Evolutionary conservation across 129 eudicot species (phyloP).

Genomic region (Kitagawia praeruptora): DNA sequence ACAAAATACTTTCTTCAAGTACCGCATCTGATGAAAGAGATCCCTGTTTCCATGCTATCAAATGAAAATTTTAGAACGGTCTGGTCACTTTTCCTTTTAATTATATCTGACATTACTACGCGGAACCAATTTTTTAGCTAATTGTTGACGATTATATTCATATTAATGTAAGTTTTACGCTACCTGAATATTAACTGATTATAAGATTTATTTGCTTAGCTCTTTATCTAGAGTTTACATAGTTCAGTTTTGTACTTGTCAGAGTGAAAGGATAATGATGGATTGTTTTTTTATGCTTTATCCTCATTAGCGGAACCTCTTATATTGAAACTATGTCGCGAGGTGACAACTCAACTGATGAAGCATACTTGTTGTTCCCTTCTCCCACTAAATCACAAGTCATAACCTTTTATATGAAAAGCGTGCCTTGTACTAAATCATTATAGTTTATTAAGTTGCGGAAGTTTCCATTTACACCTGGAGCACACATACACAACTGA

Average conservation of each 20-base stretch:
- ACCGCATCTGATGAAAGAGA: constrained; percentile 42
- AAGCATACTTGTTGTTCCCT: background rate
- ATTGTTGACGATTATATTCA: background rate
- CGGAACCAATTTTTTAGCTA: background rate
- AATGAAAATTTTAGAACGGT: constrained; percentile 80
- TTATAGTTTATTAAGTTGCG: background rate
- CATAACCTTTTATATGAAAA: background rate
- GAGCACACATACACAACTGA: background rate
- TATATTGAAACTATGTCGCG: background rate
- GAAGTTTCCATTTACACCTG: background rate
- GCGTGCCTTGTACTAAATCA: background rate
- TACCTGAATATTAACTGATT: background rate
- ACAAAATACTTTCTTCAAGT: constrained; percentile 43
- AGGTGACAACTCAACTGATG: background rate
- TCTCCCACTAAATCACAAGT: background rate
- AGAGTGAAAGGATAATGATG: too few relatives aligned
- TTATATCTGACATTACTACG: constrained; percentile 3
- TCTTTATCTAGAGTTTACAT: background rate
- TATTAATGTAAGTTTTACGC: background rate
- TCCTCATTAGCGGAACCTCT: background rate
- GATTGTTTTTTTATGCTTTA: background rate
- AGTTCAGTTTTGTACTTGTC: background rate
- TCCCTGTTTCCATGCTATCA: constrained; percentile 51
- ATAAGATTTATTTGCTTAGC: background rate
- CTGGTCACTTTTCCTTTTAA: constrained; percentile 11